Conservation (phyloP, 2,329 filamentous ascomycete species). For the Pyricularia pennisetigena region DNA sequence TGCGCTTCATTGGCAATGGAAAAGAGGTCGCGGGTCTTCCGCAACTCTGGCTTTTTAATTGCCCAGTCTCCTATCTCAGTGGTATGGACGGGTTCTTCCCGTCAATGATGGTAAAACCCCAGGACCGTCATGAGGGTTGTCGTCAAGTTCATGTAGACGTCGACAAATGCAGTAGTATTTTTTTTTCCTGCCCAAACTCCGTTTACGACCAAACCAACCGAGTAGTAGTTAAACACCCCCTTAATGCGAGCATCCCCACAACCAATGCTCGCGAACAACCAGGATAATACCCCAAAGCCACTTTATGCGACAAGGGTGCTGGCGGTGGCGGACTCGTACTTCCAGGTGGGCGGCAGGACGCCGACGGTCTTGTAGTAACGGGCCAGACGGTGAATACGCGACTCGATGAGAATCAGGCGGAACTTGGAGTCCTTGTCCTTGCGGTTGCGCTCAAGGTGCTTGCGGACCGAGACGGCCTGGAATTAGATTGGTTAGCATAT, state of each 20-base stretch:
- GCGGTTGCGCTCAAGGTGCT: constrained; percentile 99
- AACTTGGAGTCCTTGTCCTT: constrained; percentile 99
- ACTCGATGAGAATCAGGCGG: constrained; percentile 99
- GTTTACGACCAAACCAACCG: constrained; percentile 4
- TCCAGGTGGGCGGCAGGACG: constrained; percentile 85
- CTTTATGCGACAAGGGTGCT: constrained; percentile 85
- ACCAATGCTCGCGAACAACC: constrained; percentile 17
- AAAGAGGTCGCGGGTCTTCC: background rate
- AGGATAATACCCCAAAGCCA: constrained; percentile 12
- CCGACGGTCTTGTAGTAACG: constrained; percentile 92
- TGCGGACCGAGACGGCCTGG: constrained; percentile 93
- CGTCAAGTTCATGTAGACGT: constrained; percentile 1
- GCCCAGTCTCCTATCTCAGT: background rate
- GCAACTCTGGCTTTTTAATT: background rate
- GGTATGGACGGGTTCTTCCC: background rate
- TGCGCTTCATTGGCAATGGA: constrained; percentile 1
- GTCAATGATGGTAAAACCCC: background rate
- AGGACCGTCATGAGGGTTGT: background rate
- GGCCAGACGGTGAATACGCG: constrained; percentile 98
- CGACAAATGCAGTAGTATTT: constrained; percentile 1
- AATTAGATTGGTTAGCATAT: constrained; percentile 9
- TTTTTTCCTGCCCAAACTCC: constrained; percentile 4
- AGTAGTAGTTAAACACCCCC: background rate
- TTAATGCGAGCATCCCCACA: constrained; percentile 8
- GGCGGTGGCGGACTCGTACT: constrained; percentile 96